Evolutionary conservation across 805 yeast species (phyloP).

Genomic region (Tetrapisispora taiwanensis): DNA sequence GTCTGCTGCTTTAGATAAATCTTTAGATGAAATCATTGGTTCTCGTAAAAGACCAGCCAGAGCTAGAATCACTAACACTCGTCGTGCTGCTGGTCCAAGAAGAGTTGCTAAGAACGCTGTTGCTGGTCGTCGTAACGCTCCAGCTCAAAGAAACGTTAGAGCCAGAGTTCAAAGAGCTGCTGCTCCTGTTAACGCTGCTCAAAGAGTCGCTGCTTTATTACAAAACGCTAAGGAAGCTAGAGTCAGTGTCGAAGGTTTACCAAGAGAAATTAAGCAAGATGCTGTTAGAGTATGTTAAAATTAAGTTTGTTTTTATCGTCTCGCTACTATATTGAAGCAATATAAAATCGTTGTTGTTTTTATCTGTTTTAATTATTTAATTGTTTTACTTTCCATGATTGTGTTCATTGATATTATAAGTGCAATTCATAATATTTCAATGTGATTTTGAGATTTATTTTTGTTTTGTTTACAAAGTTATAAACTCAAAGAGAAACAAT

Average conservation of each 20-base stretch:
- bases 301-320: no score
- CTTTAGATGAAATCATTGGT: constrained; percentile 89
- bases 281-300: constrained; percentile 71
- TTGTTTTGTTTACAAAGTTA: no score
- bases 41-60: constrained; percentile 36
- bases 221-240: constrained; percentile 54
- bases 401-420: no score
- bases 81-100: constrained; percentile 28
- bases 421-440: no score
- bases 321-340: no score
- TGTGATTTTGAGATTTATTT: no score
- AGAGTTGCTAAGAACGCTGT: constrained; percentile 27
- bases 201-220: constrained; percentile 31
- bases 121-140: constrained; percentile 19
- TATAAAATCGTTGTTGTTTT: neutral
- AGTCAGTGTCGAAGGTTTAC: constrained; percentile 76
- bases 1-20: constrained; percentile 82
- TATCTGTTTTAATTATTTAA: no score
- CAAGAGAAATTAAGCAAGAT: constrained; percentile 75
- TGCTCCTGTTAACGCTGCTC: constrained; percentile 26
- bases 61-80: constrained; percentile 24
- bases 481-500: no score
- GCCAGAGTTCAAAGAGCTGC: constrained; percentile 12
- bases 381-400: neutral
- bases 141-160: constrained; percentile 12